phyloP scores from a whole-genome alignment of 2,329 filamentous ascomycete genomes.

The Fusarium sp. region DNA sequence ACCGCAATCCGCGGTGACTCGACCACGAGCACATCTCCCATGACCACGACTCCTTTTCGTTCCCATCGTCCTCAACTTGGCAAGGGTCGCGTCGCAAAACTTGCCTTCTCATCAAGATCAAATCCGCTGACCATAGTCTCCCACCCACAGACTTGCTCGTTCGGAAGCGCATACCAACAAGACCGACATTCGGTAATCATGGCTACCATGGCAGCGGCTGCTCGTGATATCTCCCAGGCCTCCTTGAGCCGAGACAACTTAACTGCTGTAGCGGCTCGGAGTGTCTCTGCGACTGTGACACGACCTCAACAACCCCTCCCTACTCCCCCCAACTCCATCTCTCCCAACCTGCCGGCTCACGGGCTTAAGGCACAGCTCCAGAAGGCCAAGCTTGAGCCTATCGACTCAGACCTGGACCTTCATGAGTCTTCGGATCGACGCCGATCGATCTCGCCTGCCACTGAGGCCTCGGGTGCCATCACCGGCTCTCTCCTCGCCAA shows the following conservation, averaged over 20 bases:
- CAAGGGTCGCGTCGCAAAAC: slow-evolving; percentile 30
- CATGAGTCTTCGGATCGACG: slow-evolving; percentile 68
- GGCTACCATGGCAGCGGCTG: slow-evolving; percentile 77
- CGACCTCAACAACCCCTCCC: slow-evolving; percentile 77
- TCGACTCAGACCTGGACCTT: slow-evolving; percentile 91
- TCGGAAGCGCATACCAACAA: slow-evolving; percentile 60
- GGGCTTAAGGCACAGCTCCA: slow-evolving; percentile 79
- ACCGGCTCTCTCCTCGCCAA: slow-evolving; percentile 88
- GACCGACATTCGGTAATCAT: slow-evolving; percentile 63
- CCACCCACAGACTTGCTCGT: slow-evolving; percentile 58
- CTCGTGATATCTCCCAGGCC: slow-evolving; percentile 76
- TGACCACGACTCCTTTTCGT: slow-evolving; percentile 28
- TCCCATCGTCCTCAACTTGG: slow-evolving; percentile 1
- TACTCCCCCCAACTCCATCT: slow-evolving; percentile 96
- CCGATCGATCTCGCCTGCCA: slow-evolving; percentile 63
- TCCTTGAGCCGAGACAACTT: slow-evolving; percentile 77
- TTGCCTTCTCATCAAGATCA: slow-evolving; percentile 8
- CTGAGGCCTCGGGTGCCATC: slow-evolving; percentile 85
- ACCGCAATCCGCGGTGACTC: slow-evolving; percentile 43
- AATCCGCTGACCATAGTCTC: slow-evolving; percentile 37
- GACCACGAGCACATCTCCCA: slow-evolving; percentile 35
- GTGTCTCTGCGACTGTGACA: slow-evolving; percentile 73
- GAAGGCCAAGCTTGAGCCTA: slow-evolving; percentile 71
- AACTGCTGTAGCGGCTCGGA: slow-evolving; percentile 78
- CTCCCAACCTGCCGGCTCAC: slow-evolving; percentile 86